A percentile compares a stretch with the other conserved stretches of the same genome.
phyloP scores from a whole-genome alignment of 192 early-diverging fungal genomes.

The Physocladia obscura region DNA sequence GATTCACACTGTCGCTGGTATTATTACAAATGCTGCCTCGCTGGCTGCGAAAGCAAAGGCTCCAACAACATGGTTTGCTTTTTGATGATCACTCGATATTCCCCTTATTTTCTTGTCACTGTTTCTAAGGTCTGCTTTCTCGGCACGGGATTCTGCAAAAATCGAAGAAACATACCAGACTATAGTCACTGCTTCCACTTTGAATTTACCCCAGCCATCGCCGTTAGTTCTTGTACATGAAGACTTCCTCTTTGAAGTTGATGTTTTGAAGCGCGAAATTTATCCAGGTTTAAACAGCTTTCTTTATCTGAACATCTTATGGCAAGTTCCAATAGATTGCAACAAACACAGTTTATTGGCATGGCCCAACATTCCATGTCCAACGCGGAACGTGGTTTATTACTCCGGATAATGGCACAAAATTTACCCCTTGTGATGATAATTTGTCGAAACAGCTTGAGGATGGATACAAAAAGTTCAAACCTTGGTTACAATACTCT shows the following conservation, averaged over 20 bases:
- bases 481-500: slow-evolving; percentile 49
- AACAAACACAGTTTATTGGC: slow-evolving; percentile 67
- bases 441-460: slow-evolving; percentile 79
- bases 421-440: slow-evolving; percentile 78
- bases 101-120: too few species aligned
- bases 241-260: slow-evolving; percentile 78
- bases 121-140: slow-evolving; percentile 45
- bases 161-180: slow-evolving; percentile 40
- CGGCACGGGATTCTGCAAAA: slow-evolving; percentile 36
- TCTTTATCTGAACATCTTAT: background rate
- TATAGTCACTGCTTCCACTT: background rate
- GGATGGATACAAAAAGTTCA: slow-evolving; percentile 73
- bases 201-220: background rate
- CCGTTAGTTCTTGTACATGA: slow-evolving; percentile 67
- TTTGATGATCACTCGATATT: too few species aligned
- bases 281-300: slow-evolving; percentile 57
- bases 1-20: slow-evolving; percentile 4
- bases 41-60: slow-evolving; percentile 14
- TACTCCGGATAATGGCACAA: slow-evolving; percentile 54
- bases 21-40: background rate
- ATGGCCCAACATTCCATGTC: slow-evolving; percentile 78
- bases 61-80: slow-evolving; percentile 32
- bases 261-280: slow-evolving; percentile 67
- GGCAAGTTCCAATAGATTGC: background rate
- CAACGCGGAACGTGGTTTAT: slow-evolving; percentile 83